Conservation (phyloP, 2,329 filamentous ascomycete species). For the Aulographum hederae region DNA sequence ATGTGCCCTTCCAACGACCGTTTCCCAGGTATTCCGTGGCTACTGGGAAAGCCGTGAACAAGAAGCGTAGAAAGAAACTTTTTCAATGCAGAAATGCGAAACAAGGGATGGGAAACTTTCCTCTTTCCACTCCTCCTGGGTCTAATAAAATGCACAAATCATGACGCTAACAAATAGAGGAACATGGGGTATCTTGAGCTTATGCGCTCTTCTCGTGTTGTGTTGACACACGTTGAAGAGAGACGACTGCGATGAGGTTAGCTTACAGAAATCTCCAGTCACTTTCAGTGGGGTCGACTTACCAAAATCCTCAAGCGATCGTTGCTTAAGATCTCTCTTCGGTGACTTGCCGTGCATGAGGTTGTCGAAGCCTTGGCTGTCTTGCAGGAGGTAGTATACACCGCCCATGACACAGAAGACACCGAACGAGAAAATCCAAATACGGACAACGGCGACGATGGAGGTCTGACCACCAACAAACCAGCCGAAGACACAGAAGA, state of each 20-base stretch:
- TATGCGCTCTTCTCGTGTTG: constrained; percentile 81
- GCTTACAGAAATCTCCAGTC: constrained; percentile 26
- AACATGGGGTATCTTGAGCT: too few species aligned
- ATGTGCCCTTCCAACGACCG: too few species aligned
- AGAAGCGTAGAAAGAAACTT: too few species aligned
- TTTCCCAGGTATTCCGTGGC: too few species aligned
- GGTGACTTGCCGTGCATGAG: constrained; percentile 80
- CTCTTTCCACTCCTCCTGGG: too few species aligned
- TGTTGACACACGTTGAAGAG: constrained; percentile 74
- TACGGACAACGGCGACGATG: constrained; percentile 69
- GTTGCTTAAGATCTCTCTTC: constrained; percentile 67
- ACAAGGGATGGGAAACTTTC: too few species aligned
- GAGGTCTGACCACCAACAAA: constrained; percentile 54
- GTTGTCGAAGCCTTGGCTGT: constrained; percentile 69
- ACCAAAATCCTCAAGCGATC: constrained; percentile 79
- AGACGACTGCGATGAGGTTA: constrained; percentile 49
- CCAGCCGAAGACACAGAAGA: constrained; percentile 75
- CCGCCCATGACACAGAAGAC: constrained; percentile 71
- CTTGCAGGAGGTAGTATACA: constrained; percentile 66
- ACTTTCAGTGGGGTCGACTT: constrained; percentile 24
- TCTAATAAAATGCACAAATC: too few species aligned
- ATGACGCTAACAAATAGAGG: too few species aligned
- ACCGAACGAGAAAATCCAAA: constrained; percentile 85
- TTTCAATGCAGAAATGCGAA: too few species aligned
- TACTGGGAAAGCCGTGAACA: too few species aligned